A percentile compares a stretch with the other conserved stretches of the same genome.
Evolutionary conservation across 768 basidiomycete genomes (phyloP).

Genomic region (Lactarius vividus): DNA sequence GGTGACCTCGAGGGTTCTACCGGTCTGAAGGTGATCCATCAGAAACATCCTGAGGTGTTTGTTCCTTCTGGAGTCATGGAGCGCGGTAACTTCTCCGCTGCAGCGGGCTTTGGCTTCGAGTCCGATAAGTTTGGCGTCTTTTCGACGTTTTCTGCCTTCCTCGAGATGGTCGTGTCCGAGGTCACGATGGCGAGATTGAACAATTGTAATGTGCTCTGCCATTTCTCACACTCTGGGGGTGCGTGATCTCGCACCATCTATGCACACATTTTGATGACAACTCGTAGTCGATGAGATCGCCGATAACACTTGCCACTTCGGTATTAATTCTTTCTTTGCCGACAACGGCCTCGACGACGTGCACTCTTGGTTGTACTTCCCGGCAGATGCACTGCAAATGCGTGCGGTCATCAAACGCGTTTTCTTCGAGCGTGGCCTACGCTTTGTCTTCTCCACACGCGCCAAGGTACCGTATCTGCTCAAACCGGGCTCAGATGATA

Average conservation of each 20-base stretch:
- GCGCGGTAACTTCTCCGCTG: constrained; percentile 78
- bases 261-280: neutral
- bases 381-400: constrained; percentile 83
- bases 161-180: constrained; percentile 89
- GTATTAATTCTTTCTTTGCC: constrained; percentile 83
- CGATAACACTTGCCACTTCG: constrained; percentile 61
- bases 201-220: constrained; percentile 81
- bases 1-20: constrained; percentile 88
- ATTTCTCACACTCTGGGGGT: constrained; percentile 90
- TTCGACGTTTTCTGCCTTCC: constrained; percentile 88
- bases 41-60: constrained; percentile 88
- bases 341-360: constrained; percentile 85
- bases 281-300: constrained; percentile 44
- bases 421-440: constrained; percentile 79
- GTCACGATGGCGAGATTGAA: constrained; percentile 92
- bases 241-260: constrained; percentile 26
- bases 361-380: constrained; percentile 83
- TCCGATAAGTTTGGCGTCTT: constrained; percentile 82
- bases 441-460: constrained; percentile 87
- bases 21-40: constrained; percentile 82
- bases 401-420: constrained; percentile 68
- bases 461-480: constrained; percentile 88
- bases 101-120: constrained; percentile 85
- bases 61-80: constrained; percentile 86
- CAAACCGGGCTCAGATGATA: constrained; percentile 64